Evolutionary conservation across 1,284 basidiomycete species (phyloP).

Genomic region (Boletus semigastroideus): DNA sequence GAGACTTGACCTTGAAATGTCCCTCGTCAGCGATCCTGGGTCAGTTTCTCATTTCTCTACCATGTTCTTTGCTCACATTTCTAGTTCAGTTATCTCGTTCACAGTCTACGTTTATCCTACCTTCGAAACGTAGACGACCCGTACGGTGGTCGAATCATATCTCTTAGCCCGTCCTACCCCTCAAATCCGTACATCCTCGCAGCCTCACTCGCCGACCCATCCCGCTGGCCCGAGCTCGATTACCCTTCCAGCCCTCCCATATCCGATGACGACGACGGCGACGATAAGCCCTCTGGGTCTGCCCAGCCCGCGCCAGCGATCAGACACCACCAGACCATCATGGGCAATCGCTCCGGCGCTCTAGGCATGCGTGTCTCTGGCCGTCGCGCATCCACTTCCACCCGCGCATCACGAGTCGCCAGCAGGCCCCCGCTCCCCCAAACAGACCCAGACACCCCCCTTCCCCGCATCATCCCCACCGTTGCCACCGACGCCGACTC

Average conservation of each 20-base stretch:
- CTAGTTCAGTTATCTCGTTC: slow-evolving; percentile 73
- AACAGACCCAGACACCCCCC: slow-evolving; percentile 14
- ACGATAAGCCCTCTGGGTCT: slow-evolving; percentile 10
- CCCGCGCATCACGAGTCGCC: slow-evolving; percentile 44
- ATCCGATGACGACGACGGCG: slow-evolving; percentile 67
- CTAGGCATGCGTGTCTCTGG: slow-evolving; percentile 70
- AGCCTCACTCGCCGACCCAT: slow-evolving; percentile 72
- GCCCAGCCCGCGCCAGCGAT: slow-evolving; percentile 38
- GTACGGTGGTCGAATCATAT: slow-evolving; percentile 77
- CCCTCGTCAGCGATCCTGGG: slow-evolving; percentile 65
- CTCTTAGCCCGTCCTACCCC: slow-evolving; percentile 69
- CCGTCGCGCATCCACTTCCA: slow-evolving; percentile 49
- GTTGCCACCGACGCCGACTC: slow-evolving; percentile 12
- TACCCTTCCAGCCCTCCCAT: slow-evolving; percentile 66
- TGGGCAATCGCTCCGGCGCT: slow-evolving; percentile 62
- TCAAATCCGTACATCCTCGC: slow-evolving; percentile 81
- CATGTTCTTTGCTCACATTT: slow-evolving; percentile 1
- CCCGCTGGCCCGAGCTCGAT: slow-evolving; percentile 82
- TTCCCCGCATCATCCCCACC: slow-evolving; percentile 9
- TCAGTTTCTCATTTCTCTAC: slow-evolving; percentile 30
- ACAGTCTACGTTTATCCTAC: slow-evolving; percentile 81
- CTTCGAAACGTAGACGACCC: slow-evolving; percentile 86
- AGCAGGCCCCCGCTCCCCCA: slow-evolving; percentile 6
- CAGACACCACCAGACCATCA: slow-evolving; percentile 85
- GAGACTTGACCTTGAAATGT: slow-evolving; percentile 42